Base-by-base conservation (phyloP, 1,139 yeast species). In the Yamadazyma buinensis region DNA sequence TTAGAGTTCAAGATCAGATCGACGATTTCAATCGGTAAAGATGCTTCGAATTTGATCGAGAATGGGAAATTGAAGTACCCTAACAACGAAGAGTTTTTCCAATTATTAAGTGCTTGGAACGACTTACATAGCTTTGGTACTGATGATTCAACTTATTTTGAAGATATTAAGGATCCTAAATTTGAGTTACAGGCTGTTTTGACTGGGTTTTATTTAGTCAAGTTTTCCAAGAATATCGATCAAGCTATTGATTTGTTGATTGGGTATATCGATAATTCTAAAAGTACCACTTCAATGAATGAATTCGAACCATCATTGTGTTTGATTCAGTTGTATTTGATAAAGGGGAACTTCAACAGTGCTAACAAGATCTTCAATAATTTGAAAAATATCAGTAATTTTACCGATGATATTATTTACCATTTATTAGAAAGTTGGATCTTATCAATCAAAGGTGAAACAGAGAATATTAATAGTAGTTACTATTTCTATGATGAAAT, bases 401-500 rank as follows among this genome's bases (percentile, higher is more conserved):
- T 84, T 15, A 75, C 80, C 51, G 94, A 84, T 54, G 76, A 73
- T 47, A 75, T 83, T 34, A 72, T 81, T 32, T 81, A 72, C 56
- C 84, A 80, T 48, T 67, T 83, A 12, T 70, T 82, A 35, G 92
- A 84, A 51, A 73, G 84, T 13, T 80, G 85, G 80, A 64, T 78
- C 15, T 66, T 71, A 38, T 59, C 82, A 33, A 55, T 68, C 24
- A 65, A 63, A 46, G 84, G 83, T 32, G 80, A 77, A 36, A 70
- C 77, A 18, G 74, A 71, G 39, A 64, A 71, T 43, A 72, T 78
- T 42, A 81, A 73, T 54, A 76, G 77, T 43, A 67, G 84, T 2
- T 78, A 72, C 59, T 84, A 80, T 56, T 82, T 84, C 47, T 84
- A 75, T 55, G 92, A 84, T 54, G 94, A 84, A 57, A 64, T 80